These are phyloP conservation scores for Butyriboletus appendiculatus DNA, from an alignment of 1,284 basidiomycete species.

Conservation along the genomic window DNA sequence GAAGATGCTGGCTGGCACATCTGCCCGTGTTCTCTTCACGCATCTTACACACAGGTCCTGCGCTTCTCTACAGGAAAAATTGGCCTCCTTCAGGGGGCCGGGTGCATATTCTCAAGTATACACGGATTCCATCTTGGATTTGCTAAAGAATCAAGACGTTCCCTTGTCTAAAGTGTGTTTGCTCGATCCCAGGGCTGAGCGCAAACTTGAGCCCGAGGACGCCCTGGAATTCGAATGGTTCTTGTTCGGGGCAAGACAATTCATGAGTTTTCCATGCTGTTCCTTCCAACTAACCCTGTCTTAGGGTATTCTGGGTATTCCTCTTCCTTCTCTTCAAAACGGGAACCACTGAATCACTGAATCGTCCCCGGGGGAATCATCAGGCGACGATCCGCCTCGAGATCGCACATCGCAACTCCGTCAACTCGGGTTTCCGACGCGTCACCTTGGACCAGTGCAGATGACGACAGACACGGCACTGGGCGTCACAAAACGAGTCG, in stretches of 20 bases:
- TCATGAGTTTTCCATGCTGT: not conserved
- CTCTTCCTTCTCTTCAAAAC: not conserved
- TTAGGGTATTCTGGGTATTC: conserved; percentile 63
- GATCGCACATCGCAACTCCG: conserved; percentile 89
- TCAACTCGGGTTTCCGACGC: conserved; percentile 80
- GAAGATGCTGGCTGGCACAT: conserved; percentile 71
- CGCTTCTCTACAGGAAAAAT: conserved; percentile 51
- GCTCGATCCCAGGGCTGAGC: conserved; percentile 83
- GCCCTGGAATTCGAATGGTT: conserved; percentile 82
- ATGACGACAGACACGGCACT: conserved; percentile 99
- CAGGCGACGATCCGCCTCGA: conserved; percentile 89
- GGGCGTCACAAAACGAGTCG: conserved; percentile 88
- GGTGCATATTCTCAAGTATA: conserved; percentile 49
- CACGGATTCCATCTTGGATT: conserved; percentile 61
- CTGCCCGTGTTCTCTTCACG: conserved; percentile 77
- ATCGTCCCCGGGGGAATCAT: not conserved
- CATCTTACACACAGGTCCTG: conserved; percentile 75
- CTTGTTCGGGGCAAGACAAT: conserved; percentile 71
- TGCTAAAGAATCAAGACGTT: conserved; percentile 55
- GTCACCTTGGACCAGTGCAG: conserved; percentile 84
- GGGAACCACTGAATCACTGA: not conserved
- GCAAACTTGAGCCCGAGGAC: conserved; percentile 72
- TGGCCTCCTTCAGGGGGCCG: conserved; percentile 33
- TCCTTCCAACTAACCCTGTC: not conserved
- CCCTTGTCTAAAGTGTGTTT: conserved; percentile 73